Base-by-base conservation (phyloP, 2,329 filamentous ascomycete genomes). In the Diaporthe longicolla region DNA sequence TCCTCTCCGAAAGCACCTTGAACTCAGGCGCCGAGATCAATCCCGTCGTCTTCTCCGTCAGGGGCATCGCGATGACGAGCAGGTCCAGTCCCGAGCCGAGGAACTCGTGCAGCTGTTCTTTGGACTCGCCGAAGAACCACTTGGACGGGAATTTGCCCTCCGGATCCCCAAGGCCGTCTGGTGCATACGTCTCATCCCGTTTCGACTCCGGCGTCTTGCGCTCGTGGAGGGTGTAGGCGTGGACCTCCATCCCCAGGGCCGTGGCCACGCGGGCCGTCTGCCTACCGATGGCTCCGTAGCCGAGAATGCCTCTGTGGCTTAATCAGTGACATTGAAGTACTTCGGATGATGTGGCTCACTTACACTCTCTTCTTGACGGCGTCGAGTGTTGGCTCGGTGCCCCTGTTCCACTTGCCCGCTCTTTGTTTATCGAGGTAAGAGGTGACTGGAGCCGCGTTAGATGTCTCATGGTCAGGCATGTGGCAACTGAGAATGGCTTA, bases 201-300 rank as follows among this genome's bases (percentile, higher is more conserved):
- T 88, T 89, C 1, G 91, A 92, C 71, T 91, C 91, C 0, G 91
- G 88, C 0, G 93, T 94, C 11, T 85, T 81, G n/a, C 92, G 91
- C 0, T 92, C 89, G 35, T 89, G 90, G 0, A 93, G 91, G 0
- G 93, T 96, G 84, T 93, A 95, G 0, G 93, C 94, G 79, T 95
- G 86, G 0, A 96, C 89, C 37, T 90, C 86, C 88, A 94, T 92
- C 24, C 93, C 94, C 78, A 94, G 82, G 2, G 92, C 91, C 19
- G 86, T 86, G 15, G 89, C 89, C 4, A 94, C 87, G 11, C 87
- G 85, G 4, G 88, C 89, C 6, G 83, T 84, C 73, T 90, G 88
- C 0, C 88, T 84, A 11, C 88, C 88, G 70, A 90, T 89, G 70
- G 83, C 84, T 19, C 88, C 88, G 75, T 90, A 90, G 10, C 88